phyloP scores from a whole-genome alignment of 1,139 yeast species.

The Ogataea hybrid region DNA sequence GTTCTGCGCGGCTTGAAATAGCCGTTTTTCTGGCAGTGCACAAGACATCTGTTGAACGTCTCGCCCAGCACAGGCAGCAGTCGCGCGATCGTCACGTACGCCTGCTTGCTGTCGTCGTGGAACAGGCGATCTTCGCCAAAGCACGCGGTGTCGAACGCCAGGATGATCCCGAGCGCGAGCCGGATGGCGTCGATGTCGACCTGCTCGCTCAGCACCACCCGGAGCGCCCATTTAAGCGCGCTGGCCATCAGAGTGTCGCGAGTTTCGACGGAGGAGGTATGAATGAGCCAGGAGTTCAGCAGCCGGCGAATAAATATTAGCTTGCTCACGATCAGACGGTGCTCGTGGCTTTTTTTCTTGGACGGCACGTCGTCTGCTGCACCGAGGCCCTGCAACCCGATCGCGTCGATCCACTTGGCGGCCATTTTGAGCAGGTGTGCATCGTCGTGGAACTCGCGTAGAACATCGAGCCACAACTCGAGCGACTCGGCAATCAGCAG shows the following conservation, averaged over 20 bases:
- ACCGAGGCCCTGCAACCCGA: slow-evolving; percentile 53
- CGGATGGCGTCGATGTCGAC: slow-evolving; percentile 58
- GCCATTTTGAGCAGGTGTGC: slow-evolving; percentile 40
- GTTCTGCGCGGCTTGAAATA: slow-evolving; percentile 53
- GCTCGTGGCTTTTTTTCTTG: slow-evolving; percentile 44
- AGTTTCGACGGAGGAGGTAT: slow-evolving; percentile 29
- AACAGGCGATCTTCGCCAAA: slow-evolving; percentile 24
- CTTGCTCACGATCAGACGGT: slow-evolving; percentile 54
- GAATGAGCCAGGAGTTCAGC: slow-evolving; percentile 47
- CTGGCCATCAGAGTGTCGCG: slow-evolving; percentile 47
- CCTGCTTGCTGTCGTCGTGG: slow-evolving; percentile 17
- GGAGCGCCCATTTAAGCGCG: slow-evolving; percentile 63
- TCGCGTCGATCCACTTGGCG: slow-evolving; percentile 44
- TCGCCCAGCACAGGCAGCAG: slow-evolving; percentile 23
- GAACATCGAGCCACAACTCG: slow-evolving; percentile 50
- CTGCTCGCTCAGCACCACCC: slow-evolving; percentile 50
- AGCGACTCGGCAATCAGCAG: slow-evolving; percentile 54
- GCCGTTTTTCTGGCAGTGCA: slow-evolving; percentile 50
- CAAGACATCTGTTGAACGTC: slow-evolving; percentile 48
- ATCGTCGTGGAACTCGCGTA: slow-evolving; percentile 41
- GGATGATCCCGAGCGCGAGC: slow-evolving; percentile 57
- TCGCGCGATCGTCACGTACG: slow-evolving; percentile 20
- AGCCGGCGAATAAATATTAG: slow-evolving; percentile 59
- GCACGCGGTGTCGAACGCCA: slow-evolving; percentile 43
- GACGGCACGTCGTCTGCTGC: slow-evolving; percentile 26